These are phyloP conservation scores for Backusella tuberculispora DNA, from an alignment of 192 early-diverging fungal genomes.

Conservation along the genomic window DNA sequence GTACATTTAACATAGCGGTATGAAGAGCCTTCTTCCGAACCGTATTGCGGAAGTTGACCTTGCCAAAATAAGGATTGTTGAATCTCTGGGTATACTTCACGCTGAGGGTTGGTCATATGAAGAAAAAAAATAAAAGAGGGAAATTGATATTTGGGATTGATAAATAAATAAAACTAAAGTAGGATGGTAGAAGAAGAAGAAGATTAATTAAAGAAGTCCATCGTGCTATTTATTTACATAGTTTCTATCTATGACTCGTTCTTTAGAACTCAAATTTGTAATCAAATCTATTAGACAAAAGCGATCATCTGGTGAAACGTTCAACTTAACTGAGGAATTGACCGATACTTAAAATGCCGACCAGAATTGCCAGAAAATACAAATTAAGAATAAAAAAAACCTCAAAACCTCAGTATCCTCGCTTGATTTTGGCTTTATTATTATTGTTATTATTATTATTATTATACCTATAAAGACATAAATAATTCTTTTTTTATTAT, in stretches of 20 bases:
- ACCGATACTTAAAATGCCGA: neutral
- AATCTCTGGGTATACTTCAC: neutral
- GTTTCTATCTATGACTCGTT: neutral
- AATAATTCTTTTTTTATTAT: too few species aligned
- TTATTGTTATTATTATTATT: neutral
- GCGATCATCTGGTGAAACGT: slow-evolving; percentile 8
- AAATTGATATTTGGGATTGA: neutral
- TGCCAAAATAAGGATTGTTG: neutral
- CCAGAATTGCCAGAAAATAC: neutral
- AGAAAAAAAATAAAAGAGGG: neutral
- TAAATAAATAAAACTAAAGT: neutral
- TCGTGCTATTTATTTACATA: slow-evolving; percentile 5
- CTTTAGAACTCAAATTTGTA: slow-evolving; percentile 7
- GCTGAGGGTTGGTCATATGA: neutral
- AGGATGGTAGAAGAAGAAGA: neutral
- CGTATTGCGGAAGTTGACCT: neutral
- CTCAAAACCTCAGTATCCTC: neutral
- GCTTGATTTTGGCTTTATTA: neutral
- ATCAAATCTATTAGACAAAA: neutral
- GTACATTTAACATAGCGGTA: slow-evolving; percentile 3
- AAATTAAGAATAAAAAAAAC: neutral
- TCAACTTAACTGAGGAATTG: neutral
- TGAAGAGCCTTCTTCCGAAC: neutral
- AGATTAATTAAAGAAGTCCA: slow-evolving; percentile 1
- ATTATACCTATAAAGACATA: too few species aligned